A percentile compares a stretch with the other conserved stretches of the same genome.
phyloP scores from a whole-genome alignment of 371 early-diverging fungal genomes.

The Dichotomocladium elegans region DNA sequence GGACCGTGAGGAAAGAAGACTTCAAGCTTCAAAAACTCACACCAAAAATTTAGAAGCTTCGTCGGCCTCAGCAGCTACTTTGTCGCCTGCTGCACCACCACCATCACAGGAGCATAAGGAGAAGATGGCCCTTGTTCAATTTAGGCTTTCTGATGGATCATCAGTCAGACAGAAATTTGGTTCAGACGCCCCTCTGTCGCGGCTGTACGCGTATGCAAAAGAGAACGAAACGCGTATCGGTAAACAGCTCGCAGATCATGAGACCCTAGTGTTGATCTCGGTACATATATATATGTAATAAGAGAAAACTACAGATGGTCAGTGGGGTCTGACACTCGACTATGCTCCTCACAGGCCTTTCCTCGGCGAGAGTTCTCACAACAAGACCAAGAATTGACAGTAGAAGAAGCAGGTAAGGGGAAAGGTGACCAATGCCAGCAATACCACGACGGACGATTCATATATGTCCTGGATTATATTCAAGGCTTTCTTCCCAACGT shows the following conservation, averaged over 20 bases:
- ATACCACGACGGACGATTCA: not conserved
- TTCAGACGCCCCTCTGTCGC: not conserved
- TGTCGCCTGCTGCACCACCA: no score
- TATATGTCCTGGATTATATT: not conserved
- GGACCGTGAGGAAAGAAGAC: slow-evolving; percentile 22
- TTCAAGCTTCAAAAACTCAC: not conserved
- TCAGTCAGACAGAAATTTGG: slow-evolving; percentile 23
- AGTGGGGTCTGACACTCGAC: not conserved
- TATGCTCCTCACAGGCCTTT: slow-evolving; percentile 2
- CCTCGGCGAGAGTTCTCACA: slow-evolving; percentile 9
- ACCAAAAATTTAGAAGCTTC: not conserved
- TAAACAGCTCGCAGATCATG: not conserved
- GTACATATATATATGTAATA: not conserved
- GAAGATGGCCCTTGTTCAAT: slow-evolving; percentile 18
- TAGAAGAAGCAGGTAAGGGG: slow-evolving; percentile 21
- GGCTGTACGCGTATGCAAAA: slow-evolving; percentile 4
- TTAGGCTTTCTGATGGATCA: slow-evolving; percentile 22
- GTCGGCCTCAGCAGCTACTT: not conserved
- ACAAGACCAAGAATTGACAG: slow-evolving; percentile 5
- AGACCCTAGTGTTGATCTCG: slow-evolving; percentile 7
- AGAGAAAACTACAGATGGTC: not conserved
- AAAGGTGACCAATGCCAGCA: not conserved
- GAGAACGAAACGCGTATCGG: not conserved
- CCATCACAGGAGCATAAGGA: not conserved
- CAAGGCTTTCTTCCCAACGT: slow-evolving; percentile 37